Base-by-base conservation (phyloP, 2,329 filamentous ascomycete genomes). In the Fusarium avenaceum region DNA sequence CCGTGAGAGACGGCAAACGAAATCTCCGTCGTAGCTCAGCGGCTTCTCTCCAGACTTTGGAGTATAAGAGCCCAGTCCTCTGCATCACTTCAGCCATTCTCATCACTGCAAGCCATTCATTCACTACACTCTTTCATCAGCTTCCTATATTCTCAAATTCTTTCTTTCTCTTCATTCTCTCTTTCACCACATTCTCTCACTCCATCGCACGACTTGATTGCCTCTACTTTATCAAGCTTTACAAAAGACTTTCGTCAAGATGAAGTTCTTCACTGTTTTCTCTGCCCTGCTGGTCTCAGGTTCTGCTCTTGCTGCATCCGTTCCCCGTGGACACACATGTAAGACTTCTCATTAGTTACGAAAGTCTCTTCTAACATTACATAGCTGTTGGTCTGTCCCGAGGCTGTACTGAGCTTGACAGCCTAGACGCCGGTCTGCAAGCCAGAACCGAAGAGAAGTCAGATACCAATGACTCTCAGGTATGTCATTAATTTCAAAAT, bases 201-300 rank as follows among this genome's bases (percentile, higher is more conserved):
- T 22, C 1, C 22, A 22, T 22, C 4, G 6, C 22, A 22, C 22
- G 22, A 22, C 22, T 22, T 22, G 6, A 22, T 19, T 20, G 8
- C 33, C 6, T 9, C 6, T 30, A n/a, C 7, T 20, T 43, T 26
- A 11, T 5, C 13, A 30, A 22, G 3, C 10, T 51, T 43, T 20
- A 13, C 6, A 20, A 7, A 51, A 43, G 9, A 22, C 10, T 11
- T 43, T n/a, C 13, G 4, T 43, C 33, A 51, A 30, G 43, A 51
- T 51, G 48, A 51, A 51, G 33, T 51, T 51, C 48, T 10, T 43
- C 7, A 51, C 48, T 15, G 19, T 51, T 26, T 30, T 51, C 26
- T 51, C 48, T 7, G 20, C 48, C 6, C 10, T 51, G 14, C 35
- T 51, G 17, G 48, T 26, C 33, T 51, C 33, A 6, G 35, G 35